Conservation (phyloP, 2,329 filamentous ascomycete species). For the Rhinocladiella similis region DNA sequence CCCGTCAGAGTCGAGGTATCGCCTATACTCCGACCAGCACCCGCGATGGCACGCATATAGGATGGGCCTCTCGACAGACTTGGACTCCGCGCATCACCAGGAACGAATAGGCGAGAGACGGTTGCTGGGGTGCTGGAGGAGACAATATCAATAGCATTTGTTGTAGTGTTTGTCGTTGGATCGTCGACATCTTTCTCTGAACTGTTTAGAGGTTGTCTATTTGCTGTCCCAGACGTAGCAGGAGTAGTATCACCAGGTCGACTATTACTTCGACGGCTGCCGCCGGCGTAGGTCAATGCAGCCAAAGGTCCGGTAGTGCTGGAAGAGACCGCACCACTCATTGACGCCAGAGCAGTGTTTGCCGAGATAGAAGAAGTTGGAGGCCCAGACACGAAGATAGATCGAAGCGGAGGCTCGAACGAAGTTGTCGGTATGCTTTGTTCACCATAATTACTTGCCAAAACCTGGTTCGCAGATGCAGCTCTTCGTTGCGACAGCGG, state of each 20-base stretch:
- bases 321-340: conserved; percentile 33
- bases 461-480: conserved; percentile 22
- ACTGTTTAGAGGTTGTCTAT: conserved; percentile 28
- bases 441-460: conserved; percentile 14
- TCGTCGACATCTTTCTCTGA: conserved; percentile 38
- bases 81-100: conserved; percentile 25
- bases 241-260: conserved; percentile 15
- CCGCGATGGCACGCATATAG: conserved; percentile 29
- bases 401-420: conserved; percentile 36
- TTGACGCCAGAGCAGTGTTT: conserved; percentile 37
- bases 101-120: conserved; percentile 33
- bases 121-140: conserved; percentile 31
- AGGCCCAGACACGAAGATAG: conserved; percentile 37
- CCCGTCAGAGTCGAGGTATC: conserved; percentile 48
- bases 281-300: conserved; percentile 26
- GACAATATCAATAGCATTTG: conserved; percentile 18
- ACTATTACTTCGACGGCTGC: conserved; percentile 18
- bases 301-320: conserved; percentile 33
- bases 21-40: conserved; percentile 25
- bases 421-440: conserved; percentile 23
- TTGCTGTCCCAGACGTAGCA: conserved; percentile 11
- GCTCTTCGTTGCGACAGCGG: conserved; percentile 24
- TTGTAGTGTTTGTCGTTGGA: conserved; percentile 22
- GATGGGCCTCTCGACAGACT: conserved; percentile 32
- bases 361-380: conserved; percentile 37